These are phyloP conservation scores for Colletotrichum filicis DNA, from an alignment of 2,329 filamentous ascomycete genomes.

Conservation along the genomic window DNA sequence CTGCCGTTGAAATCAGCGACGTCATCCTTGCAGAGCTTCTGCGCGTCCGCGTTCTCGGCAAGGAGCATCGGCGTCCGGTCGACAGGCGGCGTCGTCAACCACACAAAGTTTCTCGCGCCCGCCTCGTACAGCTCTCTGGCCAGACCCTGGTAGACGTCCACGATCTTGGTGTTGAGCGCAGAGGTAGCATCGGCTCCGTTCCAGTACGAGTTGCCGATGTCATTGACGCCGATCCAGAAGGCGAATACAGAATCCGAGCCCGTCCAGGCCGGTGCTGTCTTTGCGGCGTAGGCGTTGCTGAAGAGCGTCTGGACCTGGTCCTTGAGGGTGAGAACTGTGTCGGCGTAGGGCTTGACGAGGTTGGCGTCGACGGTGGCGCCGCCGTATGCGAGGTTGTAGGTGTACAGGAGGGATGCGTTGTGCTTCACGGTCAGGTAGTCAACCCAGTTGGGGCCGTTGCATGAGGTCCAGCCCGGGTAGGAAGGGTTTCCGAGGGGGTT, in stretches of 20 bases:
- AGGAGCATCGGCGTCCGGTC: slow-evolving; percentile 62
- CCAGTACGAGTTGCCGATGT: slow-evolving; percentile 61
- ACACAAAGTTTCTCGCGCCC: slow-evolving; percentile 67
- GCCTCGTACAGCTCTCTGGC: slow-evolving; percentile 59
- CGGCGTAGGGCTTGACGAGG: slow-evolving; percentile 61
- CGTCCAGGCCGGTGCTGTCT: slow-evolving; percentile 48
- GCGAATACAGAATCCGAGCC: slow-evolving; percentile 53
- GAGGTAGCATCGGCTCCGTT: slow-evolving; percentile 42
- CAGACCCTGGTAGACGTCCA: slow-evolving; percentile 54
- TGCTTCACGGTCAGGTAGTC: slow-evolving; percentile 58
- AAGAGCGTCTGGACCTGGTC: slow-evolving; percentile 56
- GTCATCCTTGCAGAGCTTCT: slow-evolving; percentile 51
- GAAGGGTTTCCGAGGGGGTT: slow-evolving; percentile 73
- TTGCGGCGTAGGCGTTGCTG: slow-evolving; percentile 43
- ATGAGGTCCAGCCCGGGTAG: slow-evolving; percentile 61
- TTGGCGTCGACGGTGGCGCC: slow-evolving; percentile 63
- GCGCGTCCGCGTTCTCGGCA: slow-evolving; percentile 47
- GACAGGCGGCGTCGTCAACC: slow-evolving; percentile 69
- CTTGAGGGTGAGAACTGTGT: slow-evolving; percentile 59
- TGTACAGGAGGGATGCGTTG: slow-evolving; percentile 57
- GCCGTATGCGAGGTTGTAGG: slow-evolving; percentile 65
- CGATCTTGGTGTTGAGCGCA: slow-evolving; percentile 50
- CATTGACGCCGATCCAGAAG: slow-evolving; percentile 67
- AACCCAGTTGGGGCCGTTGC: slow-evolving; percentile 64
- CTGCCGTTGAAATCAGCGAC: slow-evolving; percentile 63